phyloP scores from a whole-genome alignment of 2,329 filamentous ascomycete genomes.

The Taxawa tesnikishii region DNA sequence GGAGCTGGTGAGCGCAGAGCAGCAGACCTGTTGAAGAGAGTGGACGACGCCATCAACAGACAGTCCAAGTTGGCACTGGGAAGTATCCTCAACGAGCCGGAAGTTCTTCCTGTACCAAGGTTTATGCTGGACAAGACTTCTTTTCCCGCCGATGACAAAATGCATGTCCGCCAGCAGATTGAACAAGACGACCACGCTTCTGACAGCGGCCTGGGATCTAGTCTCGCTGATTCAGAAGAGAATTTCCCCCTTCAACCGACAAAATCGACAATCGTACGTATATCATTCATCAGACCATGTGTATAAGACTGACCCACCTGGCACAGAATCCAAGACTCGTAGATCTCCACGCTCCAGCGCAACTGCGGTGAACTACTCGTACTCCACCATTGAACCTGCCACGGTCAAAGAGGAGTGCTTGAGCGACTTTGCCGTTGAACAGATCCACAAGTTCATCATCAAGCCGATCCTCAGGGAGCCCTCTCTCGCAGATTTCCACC shows the following conservation, averaged over 20 bases:
- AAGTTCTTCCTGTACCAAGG: constrained; percentile 35
- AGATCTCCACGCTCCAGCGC: constrained; percentile 10
- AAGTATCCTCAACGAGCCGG: constrained; percentile 33
- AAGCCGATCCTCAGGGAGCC: constrained; percentile 64
- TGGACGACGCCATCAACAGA: constrained; percentile 29
- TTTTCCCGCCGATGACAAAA: constrained; percentile 18
- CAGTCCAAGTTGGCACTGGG: constrained; percentile 21
- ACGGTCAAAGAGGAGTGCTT: constrained; percentile 45
- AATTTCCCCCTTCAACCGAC: no score
- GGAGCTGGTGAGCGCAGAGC: constrained; percentile 32
- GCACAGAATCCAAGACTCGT: neutral
- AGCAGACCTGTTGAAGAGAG: constrained; percentile 28
- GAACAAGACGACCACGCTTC: constrained; percentile 59
- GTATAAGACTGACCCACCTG: no score
- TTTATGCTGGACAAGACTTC: constrained; percentile 27
- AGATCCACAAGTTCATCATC: constrained; percentile 70
- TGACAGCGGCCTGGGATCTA: constrained; percentile 81
- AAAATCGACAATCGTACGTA: no score
- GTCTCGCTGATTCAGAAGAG: constrained; percentile 40
- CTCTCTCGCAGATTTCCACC: constrained; percentile 66
- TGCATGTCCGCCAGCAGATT: constrained; percentile 22
- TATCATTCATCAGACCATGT: no score
- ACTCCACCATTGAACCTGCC: constrained; percentile 23
- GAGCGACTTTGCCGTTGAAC: constrained; percentile 56
- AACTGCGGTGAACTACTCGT: constrained; percentile 33